Conservation (phyloP, 495 filamentous ascomycete genomes). For the Penicillium fimorum region DNA sequence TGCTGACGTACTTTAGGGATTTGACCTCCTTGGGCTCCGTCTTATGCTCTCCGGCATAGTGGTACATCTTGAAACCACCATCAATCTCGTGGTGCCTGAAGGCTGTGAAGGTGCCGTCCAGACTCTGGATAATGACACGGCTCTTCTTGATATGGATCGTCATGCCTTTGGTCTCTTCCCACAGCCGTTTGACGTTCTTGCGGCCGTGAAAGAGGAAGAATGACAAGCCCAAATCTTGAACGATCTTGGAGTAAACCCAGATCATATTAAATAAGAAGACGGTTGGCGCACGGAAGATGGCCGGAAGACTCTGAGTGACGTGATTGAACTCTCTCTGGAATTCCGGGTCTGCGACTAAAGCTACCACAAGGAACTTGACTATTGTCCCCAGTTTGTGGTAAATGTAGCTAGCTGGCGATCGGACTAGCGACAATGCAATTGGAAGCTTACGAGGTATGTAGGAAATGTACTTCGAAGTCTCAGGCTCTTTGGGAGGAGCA, state of each 20-base stretch:
- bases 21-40: constrained; percentile 42
- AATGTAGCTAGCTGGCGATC: constrained; percentile 29
- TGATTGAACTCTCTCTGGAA: constrained; percentile 58
- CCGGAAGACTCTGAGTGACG: constrained; percentile 35
- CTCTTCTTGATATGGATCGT: constrained; percentile 47
- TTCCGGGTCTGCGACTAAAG: constrained; percentile 56
- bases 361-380: constrained; percentile 55
- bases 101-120: constrained; percentile 47
- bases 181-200: constrained; percentile 43
- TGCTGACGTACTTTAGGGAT: constrained; percentile 45
- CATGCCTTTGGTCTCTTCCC: constrained; percentile 49
- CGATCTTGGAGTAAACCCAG: constrained; percentile 48
- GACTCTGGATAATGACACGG: constrained; percentile 42
- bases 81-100: constrained; percentile 44
- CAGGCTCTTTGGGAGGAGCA: constrained; percentile 28
- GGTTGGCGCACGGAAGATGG: constrained; percentile 38
- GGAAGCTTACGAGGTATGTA: constrained; percentile 33
- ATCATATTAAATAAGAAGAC: constrained; percentile 43
- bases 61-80: constrained; percentile 46
- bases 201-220: constrained; percentile 52
- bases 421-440: constrained; percentile 24
- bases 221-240: constrained; percentile 41
- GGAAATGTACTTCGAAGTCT: constrained; percentile 34
- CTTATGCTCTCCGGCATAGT: constrained; percentile 47
- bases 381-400: constrained; percentile 42